phyloP scores from a whole-genome alignment of 345 rosid species.

The Streptanthus diversifolius region DNA sequence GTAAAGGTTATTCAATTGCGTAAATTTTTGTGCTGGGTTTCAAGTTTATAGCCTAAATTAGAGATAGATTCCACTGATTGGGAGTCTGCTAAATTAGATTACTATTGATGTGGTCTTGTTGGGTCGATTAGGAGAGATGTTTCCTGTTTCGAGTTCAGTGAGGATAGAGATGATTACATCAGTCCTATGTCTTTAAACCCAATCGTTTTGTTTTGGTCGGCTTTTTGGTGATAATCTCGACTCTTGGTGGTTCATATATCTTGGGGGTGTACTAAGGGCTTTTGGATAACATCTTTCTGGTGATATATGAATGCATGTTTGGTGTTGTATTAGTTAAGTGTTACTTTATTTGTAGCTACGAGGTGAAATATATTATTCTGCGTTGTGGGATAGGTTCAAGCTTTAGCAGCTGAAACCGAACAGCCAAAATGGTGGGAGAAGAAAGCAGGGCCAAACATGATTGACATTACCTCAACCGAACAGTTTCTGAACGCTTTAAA shows the following conservation, averaged over 20 bases:
- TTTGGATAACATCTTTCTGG: neutral
- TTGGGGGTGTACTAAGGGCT: neutral
- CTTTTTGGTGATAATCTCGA: neutral
- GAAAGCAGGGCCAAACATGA: conserved; percentile 82
- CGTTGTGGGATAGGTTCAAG: conserved; percentile 47
- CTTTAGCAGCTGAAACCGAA: conserved; percentile 56
- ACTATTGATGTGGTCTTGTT: neutral
- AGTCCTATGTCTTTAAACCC: neutral
- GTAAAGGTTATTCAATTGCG: conserved; percentile 44
- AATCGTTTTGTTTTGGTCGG: neutral
- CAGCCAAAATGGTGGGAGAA: conserved; percentile 96
- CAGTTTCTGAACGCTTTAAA: conserved; percentile 68
- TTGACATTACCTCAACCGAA: conserved; percentile 76
- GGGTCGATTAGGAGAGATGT: neutral
- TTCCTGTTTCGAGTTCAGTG: neutral
- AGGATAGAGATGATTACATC: neutral
- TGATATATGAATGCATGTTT: neutral
- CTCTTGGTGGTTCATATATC: neutral
- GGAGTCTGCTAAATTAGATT: neutral
- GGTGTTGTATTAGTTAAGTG: neutral
- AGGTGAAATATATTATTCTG: neutral
- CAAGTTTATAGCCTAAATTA: neutral
- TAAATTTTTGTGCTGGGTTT: neutral
- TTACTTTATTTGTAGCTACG: neutral
- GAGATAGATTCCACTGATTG: conserved; percentile 2